These are phyloP conservation scores for Botryotinia calthae DNA, from an alignment of 2,329 filamentous ascomycete species.

Conservation along the genomic window DNA sequence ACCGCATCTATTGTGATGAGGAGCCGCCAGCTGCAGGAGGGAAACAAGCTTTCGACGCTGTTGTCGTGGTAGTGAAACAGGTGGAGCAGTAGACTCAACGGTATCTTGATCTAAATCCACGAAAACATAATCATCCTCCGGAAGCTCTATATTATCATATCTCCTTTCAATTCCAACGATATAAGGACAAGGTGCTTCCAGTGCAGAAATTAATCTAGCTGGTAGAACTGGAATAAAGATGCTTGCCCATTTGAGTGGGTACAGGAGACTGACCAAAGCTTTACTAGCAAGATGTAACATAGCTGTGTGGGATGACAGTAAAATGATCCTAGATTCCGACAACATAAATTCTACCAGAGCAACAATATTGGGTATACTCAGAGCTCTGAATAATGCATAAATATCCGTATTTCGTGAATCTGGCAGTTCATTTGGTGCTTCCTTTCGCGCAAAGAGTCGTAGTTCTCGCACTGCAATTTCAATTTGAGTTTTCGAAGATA, in stretches of 20 bases:
- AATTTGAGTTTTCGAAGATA: slow-evolving; percentile 92
- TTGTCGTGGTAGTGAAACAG: slow-evolving; percentile 79
- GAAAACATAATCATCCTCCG: slow-evolving; percentile 92
- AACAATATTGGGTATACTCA: slow-evolving; percentile 90
- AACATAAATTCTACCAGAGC: slow-evolving; percentile 91
- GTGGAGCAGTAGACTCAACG: slow-evolving; percentile 78
- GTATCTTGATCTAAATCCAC: slow-evolving; percentile 90
- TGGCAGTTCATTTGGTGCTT: slow-evolving; percentile 88
- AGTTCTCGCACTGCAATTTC: slow-evolving; percentile 88
- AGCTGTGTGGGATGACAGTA: slow-evolving; percentile 90
- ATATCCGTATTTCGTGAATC: slow-evolving; percentile 88
- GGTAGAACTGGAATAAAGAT: slow-evolving; percentile 92
- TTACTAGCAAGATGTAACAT: slow-evolving; percentile 94
- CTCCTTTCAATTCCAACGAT: slow-evolving; percentile 93
- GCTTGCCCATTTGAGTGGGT: slow-evolving; percentile 88
- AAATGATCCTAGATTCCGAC: slow-evolving; percentile 90
- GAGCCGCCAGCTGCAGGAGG: slow-evolving; percentile 83
- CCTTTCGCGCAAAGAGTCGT: slow-evolving; percentile 87
- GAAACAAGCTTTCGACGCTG: slow-evolving; percentile 87
- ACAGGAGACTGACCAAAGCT: slow-evolving; percentile 80
- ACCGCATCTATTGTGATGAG: slow-evolving; percentile 82
- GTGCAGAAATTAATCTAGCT: slow-evolving; percentile 79
- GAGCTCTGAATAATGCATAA: slow-evolving; percentile 84
- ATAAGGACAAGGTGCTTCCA: slow-evolving; percentile 94
- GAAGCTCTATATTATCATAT: slow-evolving; percentile 81